Evolutionary conservation across 2,329 filamentous ascomycete species (phyloP), one percentile per base, ranked within the genome.

Genomic region (Nemania sp.): DNA sequence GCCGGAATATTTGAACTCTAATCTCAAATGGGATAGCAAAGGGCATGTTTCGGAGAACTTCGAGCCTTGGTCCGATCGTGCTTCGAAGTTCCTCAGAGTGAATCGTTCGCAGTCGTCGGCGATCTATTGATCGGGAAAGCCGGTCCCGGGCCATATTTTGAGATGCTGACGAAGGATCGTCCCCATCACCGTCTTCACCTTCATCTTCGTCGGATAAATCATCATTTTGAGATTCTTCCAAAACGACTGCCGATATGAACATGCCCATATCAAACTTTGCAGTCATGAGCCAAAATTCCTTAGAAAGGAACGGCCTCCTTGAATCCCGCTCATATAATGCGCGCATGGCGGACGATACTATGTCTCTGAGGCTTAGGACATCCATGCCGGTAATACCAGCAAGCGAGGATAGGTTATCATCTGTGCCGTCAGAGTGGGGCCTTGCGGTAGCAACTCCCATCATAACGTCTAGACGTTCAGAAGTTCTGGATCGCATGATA

Each of bases 261-360:
- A 89, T 87, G 63, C 90, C 87, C 88, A 97, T 95, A 69, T 97
- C 90, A 59, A 98, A 91, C 62, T 87, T 89, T 0, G 80, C 81
- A 1, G 90, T 95, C 93, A 98, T 98, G 37, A 98, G 81, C 95
- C 95, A 99, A 73, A 97, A 93, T 50, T 87, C 85, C n/a, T 82
- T 77, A 1, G 92, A 90, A 20, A 98, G 77, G 72, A 98, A 98
- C 32, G 85, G 87, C 20, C 93, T 87, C 61, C 95, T 84, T 7
- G 95, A 99, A 74, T 98, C 94, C 73, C 94, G 83, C 75, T 97
- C 93, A 72, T 98, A 97, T 9, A 97, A 80, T 83, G 96, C 94
- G 58, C 90, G 88, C 71, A 97, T 81, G 0, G 96, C 83, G 2
- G 87, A 88, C 2, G 92, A 96, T 6, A 92, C 86, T 2, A 94